Conservation (phyloP, 495 filamentous ascomycete species). For the Annulohypoxylon nitens region DNA sequence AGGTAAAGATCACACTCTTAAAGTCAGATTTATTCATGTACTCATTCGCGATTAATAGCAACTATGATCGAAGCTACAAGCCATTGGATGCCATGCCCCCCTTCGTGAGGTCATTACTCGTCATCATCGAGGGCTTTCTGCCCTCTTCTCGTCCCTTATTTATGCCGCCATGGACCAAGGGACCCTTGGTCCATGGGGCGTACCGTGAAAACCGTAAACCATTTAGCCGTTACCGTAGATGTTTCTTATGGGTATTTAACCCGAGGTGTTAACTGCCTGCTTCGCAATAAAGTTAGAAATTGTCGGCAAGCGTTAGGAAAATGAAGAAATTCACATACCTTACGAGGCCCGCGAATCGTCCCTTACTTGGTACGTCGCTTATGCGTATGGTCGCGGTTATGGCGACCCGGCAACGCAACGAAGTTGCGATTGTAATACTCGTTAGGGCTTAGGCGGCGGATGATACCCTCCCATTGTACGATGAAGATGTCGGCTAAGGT, state of each 20-base stretch:
- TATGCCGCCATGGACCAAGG: neutral
- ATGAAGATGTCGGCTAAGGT: conserved; percentile 60
- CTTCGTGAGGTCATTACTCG: neutral
- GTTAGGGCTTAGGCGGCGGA: neutral
- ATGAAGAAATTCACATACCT: neutral
- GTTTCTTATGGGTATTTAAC: neutral
- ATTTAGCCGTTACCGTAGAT: neutral
- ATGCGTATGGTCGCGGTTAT: neutral
- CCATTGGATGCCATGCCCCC: neutral
- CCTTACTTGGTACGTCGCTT: neutral
- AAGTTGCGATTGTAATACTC: conserved; percentile 35
- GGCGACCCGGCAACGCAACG: conserved; percentile 32
- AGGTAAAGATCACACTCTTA: neutral
- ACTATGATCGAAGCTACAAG: neutral
- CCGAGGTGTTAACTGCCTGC: neutral
- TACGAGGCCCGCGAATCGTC: neutral
- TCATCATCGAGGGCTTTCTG: neutral
- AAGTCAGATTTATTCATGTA: neutral
- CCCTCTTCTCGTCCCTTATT: neutral
- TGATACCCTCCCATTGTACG: conserved; percentile 55
- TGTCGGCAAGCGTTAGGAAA: neutral
- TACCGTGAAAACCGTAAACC: neutral
- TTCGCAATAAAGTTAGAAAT: neutral
- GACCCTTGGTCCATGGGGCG: neutral
- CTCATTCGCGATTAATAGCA: neutral